Conservation (phyloP, 1,284 basidiomycete genomes). For the Mycosarcoma maydis region DNA sequence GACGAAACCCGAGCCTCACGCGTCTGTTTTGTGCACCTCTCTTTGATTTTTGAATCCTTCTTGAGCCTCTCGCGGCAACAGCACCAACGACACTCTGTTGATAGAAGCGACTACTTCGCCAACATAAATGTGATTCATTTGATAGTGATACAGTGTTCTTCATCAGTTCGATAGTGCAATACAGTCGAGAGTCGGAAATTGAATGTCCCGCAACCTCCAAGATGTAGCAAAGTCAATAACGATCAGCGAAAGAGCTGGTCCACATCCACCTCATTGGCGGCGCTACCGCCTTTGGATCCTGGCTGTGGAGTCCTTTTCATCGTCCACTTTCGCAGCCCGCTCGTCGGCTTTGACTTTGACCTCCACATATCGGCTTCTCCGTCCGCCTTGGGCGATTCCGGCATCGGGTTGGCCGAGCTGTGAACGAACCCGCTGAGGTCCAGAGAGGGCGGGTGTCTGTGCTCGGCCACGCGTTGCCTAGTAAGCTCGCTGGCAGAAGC, state of each 20-base stretch:
- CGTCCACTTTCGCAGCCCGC: constrained; percentile 29
- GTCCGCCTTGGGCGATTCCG: constrained; percentile 10
- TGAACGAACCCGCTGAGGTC: constrained; percentile 14
- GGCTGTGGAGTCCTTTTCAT: constrained; percentile 8
- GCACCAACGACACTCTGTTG: no score
- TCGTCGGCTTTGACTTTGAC: constrained; percentile 9
- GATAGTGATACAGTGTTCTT: no score
- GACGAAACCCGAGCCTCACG: no score
- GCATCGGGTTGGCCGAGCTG: background rate
- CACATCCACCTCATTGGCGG: constrained; percentile 20
- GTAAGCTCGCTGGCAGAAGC: background rate
- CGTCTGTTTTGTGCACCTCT: no score
- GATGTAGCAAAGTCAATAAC: no score
- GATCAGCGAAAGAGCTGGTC: constrained; percentile 26
- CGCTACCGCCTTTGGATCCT: background rate
- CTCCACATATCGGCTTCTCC: constrained; percentile 34
- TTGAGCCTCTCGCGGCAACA: no score
- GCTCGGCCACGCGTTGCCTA: background rate
- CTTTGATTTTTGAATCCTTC: no score
- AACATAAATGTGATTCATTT: no score
- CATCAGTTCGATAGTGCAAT: no score
- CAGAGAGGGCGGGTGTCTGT: constrained; percentile 13
- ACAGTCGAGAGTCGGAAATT: no score
- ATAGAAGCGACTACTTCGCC: no score
- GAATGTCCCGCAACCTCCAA: no score